phyloP scores from a whole-genome alignment of 2,329 filamentous ascomycete genomes.

The Fusarium napiforme region DNA sequence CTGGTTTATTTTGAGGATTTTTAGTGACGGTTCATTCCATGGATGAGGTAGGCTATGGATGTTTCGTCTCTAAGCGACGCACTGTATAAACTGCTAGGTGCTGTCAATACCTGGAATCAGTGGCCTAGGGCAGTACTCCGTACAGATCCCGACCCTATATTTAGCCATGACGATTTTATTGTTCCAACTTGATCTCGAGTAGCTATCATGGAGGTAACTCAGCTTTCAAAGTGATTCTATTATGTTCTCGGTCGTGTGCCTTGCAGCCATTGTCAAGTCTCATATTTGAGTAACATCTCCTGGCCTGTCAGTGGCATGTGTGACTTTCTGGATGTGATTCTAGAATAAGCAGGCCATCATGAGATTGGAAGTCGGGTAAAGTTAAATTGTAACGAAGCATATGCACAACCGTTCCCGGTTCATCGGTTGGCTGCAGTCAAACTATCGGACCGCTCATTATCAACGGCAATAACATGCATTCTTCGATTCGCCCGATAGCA shows the following conservation, averaged over 20 bases:
- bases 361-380: background rate
- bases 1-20: slow-evolving; percentile 15
- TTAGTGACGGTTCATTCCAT: background rate
- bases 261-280: background rate
- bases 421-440: slow-evolving; percentile 6
- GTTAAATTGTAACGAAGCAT: background rate
- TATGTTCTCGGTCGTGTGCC: background rate
- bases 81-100: slow-evolving; percentile 13
- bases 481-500: background rate
- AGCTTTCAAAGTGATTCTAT: background rate
- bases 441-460: slow-evolving; percentile 1
- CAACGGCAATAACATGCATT: slow-evolving; percentile 15
- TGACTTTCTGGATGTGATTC: background rate
- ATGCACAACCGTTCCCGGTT: slow-evolving; percentile 10
- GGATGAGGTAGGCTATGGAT: background rate
- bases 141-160: background rate
- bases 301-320: background rate
- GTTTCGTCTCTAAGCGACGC: slow-evolving; percentile 7
- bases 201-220: too few species aligned
- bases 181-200: background rate
- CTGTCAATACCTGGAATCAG: background rate
- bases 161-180: background rate
- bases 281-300: background rate
- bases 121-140: background rate
- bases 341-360: background rate